phyloP scores from a whole-genome alignment of 1,284 basidiomycete genomes.

The Sporisorium iseilematis-ciliati region DNA sequence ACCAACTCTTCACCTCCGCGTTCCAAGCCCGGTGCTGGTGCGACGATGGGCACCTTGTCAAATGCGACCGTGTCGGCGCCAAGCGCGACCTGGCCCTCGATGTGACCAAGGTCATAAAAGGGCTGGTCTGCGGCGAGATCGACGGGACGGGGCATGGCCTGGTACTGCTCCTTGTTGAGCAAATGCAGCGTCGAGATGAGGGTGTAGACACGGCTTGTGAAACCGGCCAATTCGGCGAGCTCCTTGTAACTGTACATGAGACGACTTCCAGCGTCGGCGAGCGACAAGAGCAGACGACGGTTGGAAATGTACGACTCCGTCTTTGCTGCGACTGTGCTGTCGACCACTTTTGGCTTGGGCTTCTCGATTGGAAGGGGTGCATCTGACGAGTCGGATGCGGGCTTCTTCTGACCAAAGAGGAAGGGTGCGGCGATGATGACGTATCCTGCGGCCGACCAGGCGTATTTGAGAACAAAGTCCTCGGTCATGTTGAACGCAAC shows the following conservation, averaged over 20 bases:
- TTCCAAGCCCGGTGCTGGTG: conserved; percentile 75
- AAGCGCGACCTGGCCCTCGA: conserved; percentile 69
- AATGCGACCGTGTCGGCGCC: conserved; percentile 55
- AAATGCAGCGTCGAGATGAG: conserved; percentile 85
- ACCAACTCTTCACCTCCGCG: conserved; percentile 78
- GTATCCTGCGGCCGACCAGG: conserved; percentile 68
- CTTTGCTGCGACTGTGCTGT: conserved; percentile 73
- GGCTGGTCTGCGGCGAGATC: conserved; percentile 57
- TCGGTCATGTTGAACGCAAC: conserved; percentile 68
- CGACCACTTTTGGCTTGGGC: conserved; percentile 12
- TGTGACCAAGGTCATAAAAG: conserved; percentile 68
- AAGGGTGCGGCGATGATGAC: conserved; percentile 67
- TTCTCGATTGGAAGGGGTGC: conserved; percentile 71
- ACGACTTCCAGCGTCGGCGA: conserved; percentile 93
- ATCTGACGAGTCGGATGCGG: conserved; percentile 23
- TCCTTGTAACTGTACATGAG: conserved; percentile 88
- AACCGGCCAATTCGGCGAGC: conserved; percentile 89
- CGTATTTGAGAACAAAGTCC: conserved; percentile 69
- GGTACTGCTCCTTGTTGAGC: conserved; percentile 66
- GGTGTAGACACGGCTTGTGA: conserved; percentile 89
- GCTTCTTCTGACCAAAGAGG: conserved; percentile 58
- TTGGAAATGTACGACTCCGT: conserved; percentile 90
- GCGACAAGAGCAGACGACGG: conserved; percentile 82
- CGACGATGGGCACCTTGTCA: conserved; percentile 78
- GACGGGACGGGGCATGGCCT: conserved; percentile 60